Percentiles rank a stretch among this genome's conserved stretches.
Conservation (phyloP, 1,284 basidiomycete genomes). For the Sanguinoderma infundibulare region DNA sequence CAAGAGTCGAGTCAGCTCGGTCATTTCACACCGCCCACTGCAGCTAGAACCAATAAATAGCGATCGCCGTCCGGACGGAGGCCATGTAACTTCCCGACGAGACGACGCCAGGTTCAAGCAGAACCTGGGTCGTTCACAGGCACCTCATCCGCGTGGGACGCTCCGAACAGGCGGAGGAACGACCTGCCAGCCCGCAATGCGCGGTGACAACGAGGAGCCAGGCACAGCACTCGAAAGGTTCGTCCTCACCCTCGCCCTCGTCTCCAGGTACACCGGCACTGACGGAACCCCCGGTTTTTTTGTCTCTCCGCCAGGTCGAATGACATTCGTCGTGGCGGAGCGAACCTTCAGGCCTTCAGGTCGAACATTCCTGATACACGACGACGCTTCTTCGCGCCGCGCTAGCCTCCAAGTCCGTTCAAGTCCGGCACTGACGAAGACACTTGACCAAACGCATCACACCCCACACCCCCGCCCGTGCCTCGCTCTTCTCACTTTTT, state of each 20-base stretch:
- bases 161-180: conserved; percentile 8
- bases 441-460: too few relatives aligned
- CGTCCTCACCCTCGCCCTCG: background rate
- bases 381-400: background rate
- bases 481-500: too few relatives aligned
- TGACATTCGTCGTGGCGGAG: background rate
- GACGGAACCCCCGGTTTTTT: background rate
- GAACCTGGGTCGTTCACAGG: background rate
- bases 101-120: background rate
- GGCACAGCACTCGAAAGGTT: conserved; percentile 1
- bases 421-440: too few relatives aligned
- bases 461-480: too few relatives aligned
- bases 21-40: background rate
- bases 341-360: background rate
- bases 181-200: background rate
- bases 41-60: background rate
- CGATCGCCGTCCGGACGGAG: background rate
- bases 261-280: background rate
- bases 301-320: background rate
- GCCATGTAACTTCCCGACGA: background rate
- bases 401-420: too few relatives aligned
- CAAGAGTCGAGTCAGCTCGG: background rate
- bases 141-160: conserved; percentile 3
- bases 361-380: background rate
- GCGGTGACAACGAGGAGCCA: background rate